A percentile compares a stretch with the other conserved stretches of the same genome.
Conservation (phyloP, 2,329 filamentous ascomycete genomes). For the Hypoxylon sp. region DNA sequence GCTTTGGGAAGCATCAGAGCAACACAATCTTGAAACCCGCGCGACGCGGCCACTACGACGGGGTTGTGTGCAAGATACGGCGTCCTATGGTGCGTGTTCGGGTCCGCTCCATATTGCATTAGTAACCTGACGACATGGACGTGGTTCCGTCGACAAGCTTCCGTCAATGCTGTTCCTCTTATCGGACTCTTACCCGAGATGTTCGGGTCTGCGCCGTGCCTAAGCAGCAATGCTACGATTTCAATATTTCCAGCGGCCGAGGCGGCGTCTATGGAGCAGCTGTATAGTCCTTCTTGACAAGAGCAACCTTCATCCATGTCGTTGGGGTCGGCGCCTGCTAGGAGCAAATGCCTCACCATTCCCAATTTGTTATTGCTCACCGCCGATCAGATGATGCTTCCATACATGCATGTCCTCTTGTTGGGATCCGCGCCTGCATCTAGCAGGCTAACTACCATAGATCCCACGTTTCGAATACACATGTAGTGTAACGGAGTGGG, state of each 20-base stretch:
- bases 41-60: background rate
- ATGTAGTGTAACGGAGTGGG: background rate
- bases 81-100: background rate
- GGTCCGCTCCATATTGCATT: background rate
- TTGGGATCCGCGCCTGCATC: background rate
- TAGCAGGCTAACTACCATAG: background rate
- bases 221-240: background rate
- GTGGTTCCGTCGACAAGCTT: background rate
- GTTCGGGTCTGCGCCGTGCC: background rate
- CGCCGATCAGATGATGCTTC: background rate
- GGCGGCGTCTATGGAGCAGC: background rate
- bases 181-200: background rate
- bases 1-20: slow-evolving; percentile 1
- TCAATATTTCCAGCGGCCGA: background rate
- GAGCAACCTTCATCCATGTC: background rate
- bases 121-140: background rate
- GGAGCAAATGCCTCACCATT: background rate
- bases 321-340: background rate
- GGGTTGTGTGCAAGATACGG: no score
- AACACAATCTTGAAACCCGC: background rate
- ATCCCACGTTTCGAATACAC: background rate
- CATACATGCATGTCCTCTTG: background rate
- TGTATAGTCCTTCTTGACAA: background rate
- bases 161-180: background rate
- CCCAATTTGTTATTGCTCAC: background rate